Evolutionary conservation across 1,139 yeast species (phyloP).

Genomic region (Debaryomyces psychrophilus): DNA sequence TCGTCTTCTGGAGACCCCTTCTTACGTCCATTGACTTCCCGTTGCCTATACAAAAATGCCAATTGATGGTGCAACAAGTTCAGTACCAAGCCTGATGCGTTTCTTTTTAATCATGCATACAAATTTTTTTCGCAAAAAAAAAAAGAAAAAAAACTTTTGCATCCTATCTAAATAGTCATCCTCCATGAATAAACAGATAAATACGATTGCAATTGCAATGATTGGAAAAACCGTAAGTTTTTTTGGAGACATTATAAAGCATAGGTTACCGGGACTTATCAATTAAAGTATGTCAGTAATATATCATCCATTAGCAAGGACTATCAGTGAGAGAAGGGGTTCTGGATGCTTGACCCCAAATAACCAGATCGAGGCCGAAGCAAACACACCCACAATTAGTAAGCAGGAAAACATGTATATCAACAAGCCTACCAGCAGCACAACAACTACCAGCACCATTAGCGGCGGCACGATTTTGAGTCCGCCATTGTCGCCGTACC

Average conservation of each 20-base stretch:
- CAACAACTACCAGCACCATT: constrained; percentile 3
- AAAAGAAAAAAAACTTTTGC: constrained; percentile 7
- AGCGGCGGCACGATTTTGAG: constrained; percentile 47
- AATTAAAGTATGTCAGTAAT: constrained; percentile 29
- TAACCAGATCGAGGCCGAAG: constrained; percentile 20
- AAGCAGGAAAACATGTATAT: constrained; percentile 5
- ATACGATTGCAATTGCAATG: constrained; percentile 2
- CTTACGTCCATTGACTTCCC: background rate
- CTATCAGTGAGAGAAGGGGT: constrained; percentile 31
- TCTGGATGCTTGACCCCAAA: constrained; percentile 47
- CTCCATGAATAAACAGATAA: constrained; percentile 7
- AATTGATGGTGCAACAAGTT: background rate
- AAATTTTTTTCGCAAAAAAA: constrained; percentile 4
- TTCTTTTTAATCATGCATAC: constrained; percentile 7
- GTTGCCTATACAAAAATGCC: background rate
- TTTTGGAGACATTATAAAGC: background rate
- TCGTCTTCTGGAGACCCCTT: background rate
- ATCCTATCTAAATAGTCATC: constrained; percentile 8
- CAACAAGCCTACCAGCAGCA: constrained; percentile 6
- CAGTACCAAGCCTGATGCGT: constrained; percentile 2
- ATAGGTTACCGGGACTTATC: background rate
- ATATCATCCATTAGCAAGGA: constrained; percentile 39
- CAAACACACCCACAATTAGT: constrained; percentile 6
- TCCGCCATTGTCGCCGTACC: constrained; percentile 70
- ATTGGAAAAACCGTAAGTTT: background rate